Evolutionary conservation across 2,329 filamentous ascomycete species (phyloP).

Genomic region (Calonectria pseudoturangicola): DNA sequence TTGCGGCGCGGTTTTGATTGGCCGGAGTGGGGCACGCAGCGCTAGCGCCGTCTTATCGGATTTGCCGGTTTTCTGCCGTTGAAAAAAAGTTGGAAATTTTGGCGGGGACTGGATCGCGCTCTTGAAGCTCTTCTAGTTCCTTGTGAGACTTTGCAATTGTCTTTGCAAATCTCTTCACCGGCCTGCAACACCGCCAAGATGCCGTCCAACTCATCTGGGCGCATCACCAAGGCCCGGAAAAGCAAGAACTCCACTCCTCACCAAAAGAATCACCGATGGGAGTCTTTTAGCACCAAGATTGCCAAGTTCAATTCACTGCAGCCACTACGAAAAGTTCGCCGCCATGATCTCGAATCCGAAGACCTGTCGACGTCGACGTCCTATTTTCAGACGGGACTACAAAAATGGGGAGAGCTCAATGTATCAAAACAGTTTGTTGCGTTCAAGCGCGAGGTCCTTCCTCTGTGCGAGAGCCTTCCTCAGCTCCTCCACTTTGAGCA

Average conservation of each 20-base stretch:
- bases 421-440: conserved; percentile 86
- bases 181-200: conserved; percentile 67
- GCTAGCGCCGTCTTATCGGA: conserved; percentile 58
- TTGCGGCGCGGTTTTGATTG: conserved; percentile 60
- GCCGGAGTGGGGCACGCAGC: conserved; percentile 41
- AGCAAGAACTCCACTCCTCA: conserved; percentile 82
- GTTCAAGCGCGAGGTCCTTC: conserved; percentile 84
- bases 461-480: conserved; percentile 90
- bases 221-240: conserved; percentile 81
- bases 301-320: conserved; percentile 92
- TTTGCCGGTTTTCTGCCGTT: conserved; percentile 59
- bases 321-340: conserved; percentile 91
- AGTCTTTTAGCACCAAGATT: conserved; percentile 93
- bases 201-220: conserved; percentile 78
- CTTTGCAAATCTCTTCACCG: conserved; percentile 51
- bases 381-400: conserved; percentile 87
- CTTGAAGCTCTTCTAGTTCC: conserved; percentile 47
- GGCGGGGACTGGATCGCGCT: conserved; percentile 54
- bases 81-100: conserved; percentile 59
- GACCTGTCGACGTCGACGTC: conserved; percentile 86
- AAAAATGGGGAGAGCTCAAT: conserved; percentile 95
- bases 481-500: conserved; percentile 94
- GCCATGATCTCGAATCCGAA: conserved; percentile 87
- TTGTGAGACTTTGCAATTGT: conserved; percentile 47
- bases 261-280: conserved; percentile 90